Base-by-base conservation (phyloP, 805 yeast species). In the Cyberlindnera japonica region DNA sequence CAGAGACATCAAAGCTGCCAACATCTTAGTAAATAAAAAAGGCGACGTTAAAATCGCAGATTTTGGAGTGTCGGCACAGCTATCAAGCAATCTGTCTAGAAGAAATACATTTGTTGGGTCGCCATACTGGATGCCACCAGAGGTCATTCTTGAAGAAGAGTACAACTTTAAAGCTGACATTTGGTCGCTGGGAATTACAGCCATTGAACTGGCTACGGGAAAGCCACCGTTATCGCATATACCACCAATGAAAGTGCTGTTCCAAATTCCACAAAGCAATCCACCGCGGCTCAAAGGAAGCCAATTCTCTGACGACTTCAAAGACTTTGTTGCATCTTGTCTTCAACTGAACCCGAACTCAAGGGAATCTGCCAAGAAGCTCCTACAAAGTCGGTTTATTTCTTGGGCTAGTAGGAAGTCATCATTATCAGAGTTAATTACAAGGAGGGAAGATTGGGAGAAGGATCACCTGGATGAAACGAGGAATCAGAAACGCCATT, bases 91-190 rank as follows among this genome's bases (percentile, higher is more conserved):
- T 50, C 53, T 79, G 44, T 70, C 83, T 31, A 74, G 82, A 54
- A 71, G 99, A 50, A 68, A 72, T 58, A 77, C 82, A 0, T 69
- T 75, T 55, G 81, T 76, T 7, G 95, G 95, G 1, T 84, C 95
- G 0, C 95, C 95, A 1, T 93, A 89, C 60, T 93, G 99, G 99
- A 93, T 93, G 99, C 96, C 98, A 0, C 99, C 99, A 0, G 99
- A 91, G 61, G 98, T 91, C 24, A 91, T 91, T 27, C 70, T 85
- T 59, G 97, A 90, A 61, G 95, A 91, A 35, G 87, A 82, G 17
- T 74, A 81, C 30, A 95, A 86, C 61, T 75, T 81, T 41, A 90
- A 83, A 63, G 99, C 96, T 0, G 99, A 93, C 60, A 86, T 93
- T 11, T 93, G 99, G 99, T 90, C 98, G 0, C 63, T 91, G 38